Evolutionary conservation across 352 stramenopile species (phyloP).

Genomic region (Globisporangium canariense): DNA sequence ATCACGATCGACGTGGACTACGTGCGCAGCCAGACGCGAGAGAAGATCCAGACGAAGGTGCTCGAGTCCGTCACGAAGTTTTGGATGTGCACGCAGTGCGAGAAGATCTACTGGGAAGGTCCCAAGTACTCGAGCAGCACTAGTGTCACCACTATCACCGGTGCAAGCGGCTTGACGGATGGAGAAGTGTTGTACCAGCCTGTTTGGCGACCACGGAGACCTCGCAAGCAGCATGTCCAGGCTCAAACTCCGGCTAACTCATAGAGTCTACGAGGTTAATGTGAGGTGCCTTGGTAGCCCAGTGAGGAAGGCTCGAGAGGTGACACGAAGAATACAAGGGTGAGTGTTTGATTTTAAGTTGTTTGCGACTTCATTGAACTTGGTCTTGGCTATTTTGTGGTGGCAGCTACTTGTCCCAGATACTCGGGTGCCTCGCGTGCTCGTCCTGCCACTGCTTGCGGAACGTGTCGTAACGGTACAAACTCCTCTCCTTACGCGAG

Average conservation of each 20-base stretch:
- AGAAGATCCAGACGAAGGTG: slow-evolving; percentile 27
- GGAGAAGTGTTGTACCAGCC: slow-evolving; percentile 13
- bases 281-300: too few species aligned
- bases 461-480: slow-evolving; percentile 81
- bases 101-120: slow-evolving; percentile 76
- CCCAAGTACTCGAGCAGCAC: slow-evolving; percentile 53
- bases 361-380: background rate
- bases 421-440: slow-evolving; percentile 46
- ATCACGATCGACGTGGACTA: slow-evolving; percentile 24
- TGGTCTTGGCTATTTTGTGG: background rate
- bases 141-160: background rate
- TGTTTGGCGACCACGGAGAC: background rate
- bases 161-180: background rate
- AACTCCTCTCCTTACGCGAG: slow-evolving; percentile 45
- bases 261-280: too few species aligned
- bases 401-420: slow-evolving; percentile 31
- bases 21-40: slow-evolving; percentile 26
- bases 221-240: background rate
- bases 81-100: slow-evolving; percentile 59
- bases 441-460: slow-evolving; percentile 72
- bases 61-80: slow-evolving; percentile 29
- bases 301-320: background rate
- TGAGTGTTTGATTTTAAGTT: background rate
- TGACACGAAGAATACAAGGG: background rate
- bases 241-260: background rate